phyloP scores from a whole-genome alignment of 129 eudicot species.

The Arctium minus region DNA sequence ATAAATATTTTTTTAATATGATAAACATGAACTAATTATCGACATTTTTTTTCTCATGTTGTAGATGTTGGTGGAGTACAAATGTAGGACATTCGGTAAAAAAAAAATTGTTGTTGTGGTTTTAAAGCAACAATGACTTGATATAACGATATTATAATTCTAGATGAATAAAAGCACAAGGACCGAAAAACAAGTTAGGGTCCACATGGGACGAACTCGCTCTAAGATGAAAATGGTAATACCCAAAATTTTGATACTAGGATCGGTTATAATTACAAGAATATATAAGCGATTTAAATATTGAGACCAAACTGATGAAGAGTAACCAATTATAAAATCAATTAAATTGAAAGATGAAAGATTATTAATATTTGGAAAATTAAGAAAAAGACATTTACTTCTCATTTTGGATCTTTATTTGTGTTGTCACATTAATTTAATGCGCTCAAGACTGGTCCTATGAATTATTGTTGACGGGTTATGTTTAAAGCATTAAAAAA shows the following conservation, averaged over 20 bases:
- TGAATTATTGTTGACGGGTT: background rate
- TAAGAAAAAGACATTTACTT: background rate
- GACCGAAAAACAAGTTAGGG: background rate
- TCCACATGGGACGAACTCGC: background rate
- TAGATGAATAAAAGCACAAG: background rate
- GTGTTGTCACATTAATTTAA: background rate
- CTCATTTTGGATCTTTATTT: background rate
- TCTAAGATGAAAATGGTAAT: background rate
- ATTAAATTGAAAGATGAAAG: background rate
- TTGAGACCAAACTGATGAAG: background rate
- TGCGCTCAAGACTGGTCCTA: background rate
- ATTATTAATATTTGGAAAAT: background rate
- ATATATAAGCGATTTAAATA: background rate
- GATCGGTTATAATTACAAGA: background rate
- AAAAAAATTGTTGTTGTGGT: background rate
- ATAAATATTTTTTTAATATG: background rate
- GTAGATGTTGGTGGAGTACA: background rate
- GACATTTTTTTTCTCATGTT: background rate
- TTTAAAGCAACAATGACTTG: background rate
- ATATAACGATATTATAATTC: background rate
- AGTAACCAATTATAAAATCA: background rate
- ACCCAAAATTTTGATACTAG: background rate
- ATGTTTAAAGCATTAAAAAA: background rate
- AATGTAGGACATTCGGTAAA: background rate
- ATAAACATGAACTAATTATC: background rate